phyloP scores from a whole-genome alignment of 768 basidiomycete genomes.

The Mycena venus region DNA sequence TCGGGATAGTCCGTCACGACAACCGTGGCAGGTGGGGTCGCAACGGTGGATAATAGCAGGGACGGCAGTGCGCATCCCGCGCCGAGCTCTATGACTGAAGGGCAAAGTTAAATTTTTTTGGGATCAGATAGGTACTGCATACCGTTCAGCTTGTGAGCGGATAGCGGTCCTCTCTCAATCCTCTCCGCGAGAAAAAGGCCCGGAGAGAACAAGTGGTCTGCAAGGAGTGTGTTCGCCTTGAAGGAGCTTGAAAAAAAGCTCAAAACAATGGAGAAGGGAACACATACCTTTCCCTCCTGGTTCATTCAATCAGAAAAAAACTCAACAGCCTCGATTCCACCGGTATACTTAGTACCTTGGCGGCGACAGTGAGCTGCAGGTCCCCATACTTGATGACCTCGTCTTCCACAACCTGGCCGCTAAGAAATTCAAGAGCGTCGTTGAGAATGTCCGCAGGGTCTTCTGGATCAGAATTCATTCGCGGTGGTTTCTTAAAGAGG shows the following conservation, averaged over 20 bases:
- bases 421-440: slow-evolving; percentile 67
- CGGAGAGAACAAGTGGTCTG: slow-evolving; percentile 82
- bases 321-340: neutral
- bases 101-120: neutral
- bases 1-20: slow-evolving; percentile 82
- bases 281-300: slow-evolving; percentile 72
- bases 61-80: slow-evolving; percentile 79
- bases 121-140: slow-evolving; percentile 22
- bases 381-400: slow-evolving; percentile 66
- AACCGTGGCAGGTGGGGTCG: slow-evolving; percentile 62
- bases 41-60: slow-evolving; percentile 63
- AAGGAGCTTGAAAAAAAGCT: neutral
- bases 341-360: slow-evolving; percentile 70
- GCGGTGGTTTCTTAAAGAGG: neutral
- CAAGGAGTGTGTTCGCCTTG: slow-evolving; percentile 78
- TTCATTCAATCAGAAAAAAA: slow-evolving; percentile 7
- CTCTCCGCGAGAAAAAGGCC: slow-evolving; percentile 75
- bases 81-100: slow-evolving; percentile 77
- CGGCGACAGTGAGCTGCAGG: slow-evolving; percentile 65
- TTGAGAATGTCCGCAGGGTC: slow-evolving; percentile 65
- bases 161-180: slow-evolving; percentile 69
- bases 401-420: slow-evolving; percentile 58
- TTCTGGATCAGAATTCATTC: slow-evolving; percentile 18
- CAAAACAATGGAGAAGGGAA: neutral
- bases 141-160: slow-evolving; percentile 58